Percentiles rank a stretch among this genome's conserved stretches.
These are phyloP conservation scores for Lichtheimia corymbifera DNA, from an alignment of 371 early-diverging fungal species.

Conservation along the genomic window DNA sequence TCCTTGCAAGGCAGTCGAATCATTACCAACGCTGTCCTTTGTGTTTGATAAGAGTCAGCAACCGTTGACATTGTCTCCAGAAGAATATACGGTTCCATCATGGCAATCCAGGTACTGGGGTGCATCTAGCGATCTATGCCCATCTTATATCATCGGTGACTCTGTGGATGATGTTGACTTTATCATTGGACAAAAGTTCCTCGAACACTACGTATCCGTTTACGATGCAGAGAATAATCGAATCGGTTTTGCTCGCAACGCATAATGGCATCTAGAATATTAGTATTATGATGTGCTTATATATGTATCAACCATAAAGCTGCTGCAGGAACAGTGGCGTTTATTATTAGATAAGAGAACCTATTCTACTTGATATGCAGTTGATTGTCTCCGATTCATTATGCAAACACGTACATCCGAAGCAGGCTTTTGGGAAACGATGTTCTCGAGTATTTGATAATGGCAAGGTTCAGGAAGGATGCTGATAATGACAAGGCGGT, in stretches of 20 bases:
- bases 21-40: constrained; percentile 6
- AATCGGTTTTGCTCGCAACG: constrained; percentile 22
- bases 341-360: too few species aligned
- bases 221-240: constrained; percentile 26
- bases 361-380: too few species aligned
- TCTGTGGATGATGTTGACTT: constrained; percentile 10
- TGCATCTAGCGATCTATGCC: background rate
- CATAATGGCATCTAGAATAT: too few species aligned
- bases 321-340: too few species aligned
- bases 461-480: too few species aligned
- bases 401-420: too few species aligned
- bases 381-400: too few species aligned
- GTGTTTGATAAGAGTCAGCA: constrained; percentile 1
- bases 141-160: constrained; percentile 8
- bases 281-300: constrained; percentile 3
- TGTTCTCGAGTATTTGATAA: too few species aligned
- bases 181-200: constrained; percentile 36
- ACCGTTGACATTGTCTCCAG: constrained; percentile 9
- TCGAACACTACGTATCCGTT: constrained; percentile 33
- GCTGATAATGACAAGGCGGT: too few species aligned
- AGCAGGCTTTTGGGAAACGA: too few species aligned
- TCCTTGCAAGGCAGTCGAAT: constrained; percentile 7
- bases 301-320: too few species aligned
- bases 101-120: constrained; percentile 19
- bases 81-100: constrained; percentile 17